phyloP scores from a whole-genome alignment of 1,284 basidiomycete genomes.

The Omphalotus olearius region DNA sequence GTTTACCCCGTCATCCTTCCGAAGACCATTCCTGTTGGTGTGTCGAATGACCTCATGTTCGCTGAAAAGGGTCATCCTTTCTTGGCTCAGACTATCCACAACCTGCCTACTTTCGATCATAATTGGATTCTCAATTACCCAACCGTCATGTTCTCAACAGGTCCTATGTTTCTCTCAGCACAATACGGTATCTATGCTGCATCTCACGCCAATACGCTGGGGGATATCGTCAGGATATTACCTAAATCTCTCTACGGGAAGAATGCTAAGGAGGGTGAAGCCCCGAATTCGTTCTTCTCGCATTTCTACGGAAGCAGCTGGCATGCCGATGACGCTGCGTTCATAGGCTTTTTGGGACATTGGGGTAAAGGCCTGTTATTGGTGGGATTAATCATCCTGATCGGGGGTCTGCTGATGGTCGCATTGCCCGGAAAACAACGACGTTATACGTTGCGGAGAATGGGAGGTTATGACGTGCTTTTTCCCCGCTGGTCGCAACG shows the following conservation, averaged over 20 bases:
- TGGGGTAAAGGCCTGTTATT: conserved; percentile 89
- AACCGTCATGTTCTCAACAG: conserved; percentile 99
- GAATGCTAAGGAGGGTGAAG: conserved; percentile 82
- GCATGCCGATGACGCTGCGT: conserved; percentile 92
- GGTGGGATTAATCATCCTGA: conserved; percentile 68
- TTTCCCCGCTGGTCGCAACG: conserved; percentile 67
- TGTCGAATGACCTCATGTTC: conserved; percentile 98
- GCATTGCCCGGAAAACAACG: conserved; percentile 52
- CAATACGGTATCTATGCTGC: conserved; percentile 83
- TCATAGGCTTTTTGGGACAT: conserved; percentile 84
- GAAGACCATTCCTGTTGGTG: conserved; percentile 93
- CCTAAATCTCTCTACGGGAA: conserved; percentile 96
- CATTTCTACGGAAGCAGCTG: conserved; percentile 98
- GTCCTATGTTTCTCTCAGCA: conserved; percentile 89
- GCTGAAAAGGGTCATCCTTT: conserved; percentile 84
- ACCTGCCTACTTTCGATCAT: conserved; percentile 90
- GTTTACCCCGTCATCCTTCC: conserved; percentile 89
- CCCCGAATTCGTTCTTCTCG: conserved; percentile 89
- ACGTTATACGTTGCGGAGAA: conserved; percentile 52
- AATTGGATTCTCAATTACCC: conserved; percentile 94
- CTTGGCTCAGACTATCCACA: conserved; percentile 91
- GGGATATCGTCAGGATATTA: conserved; percentile 79
- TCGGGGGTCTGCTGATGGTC: conserved; percentile 65
- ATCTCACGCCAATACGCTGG: conserved; percentile 63
- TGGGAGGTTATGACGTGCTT: conserved; percentile 71